A percentile compares a stretch with the other conserved stretches of the same genome.
These are phyloP conservation scores for Colletotrichum eleusines DNA, from an alignment of 2,329 filamentous ascomycete species.

Conservation along the genomic window DNA sequence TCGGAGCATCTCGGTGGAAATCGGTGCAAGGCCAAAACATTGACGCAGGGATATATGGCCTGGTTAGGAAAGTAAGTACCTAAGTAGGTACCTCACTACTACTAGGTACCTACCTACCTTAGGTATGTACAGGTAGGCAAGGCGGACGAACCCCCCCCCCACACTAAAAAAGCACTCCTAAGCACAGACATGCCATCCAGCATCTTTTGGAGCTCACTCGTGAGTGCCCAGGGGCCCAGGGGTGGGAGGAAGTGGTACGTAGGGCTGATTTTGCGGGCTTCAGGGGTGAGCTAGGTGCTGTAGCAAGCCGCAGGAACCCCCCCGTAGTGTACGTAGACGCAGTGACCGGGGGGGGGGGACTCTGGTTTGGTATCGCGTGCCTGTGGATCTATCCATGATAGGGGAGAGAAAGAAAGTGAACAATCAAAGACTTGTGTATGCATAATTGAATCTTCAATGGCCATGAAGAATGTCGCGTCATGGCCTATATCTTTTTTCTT, in stretches of 20 bases:
- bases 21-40: not conserved
- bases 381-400: not conserved
- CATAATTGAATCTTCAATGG: not conserved
- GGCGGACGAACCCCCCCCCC: slow-evolving; percentile 2
- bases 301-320: slow-evolving; percentile 18
- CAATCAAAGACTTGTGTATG: not conserved
- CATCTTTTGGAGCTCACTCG: slow-evolving; percentile 1
- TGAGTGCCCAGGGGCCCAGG: slow-evolving; percentile 10
- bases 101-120: too few species aligned
- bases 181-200: slow-evolving; percentile 32
- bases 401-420: not conserved
- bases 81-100: not conserved
- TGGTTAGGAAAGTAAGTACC: not conserved
- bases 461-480: too few species aligned
- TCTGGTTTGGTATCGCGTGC: not conserved
- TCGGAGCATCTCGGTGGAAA: not conserved
- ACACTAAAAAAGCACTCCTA: slow-evolving; percentile 31
- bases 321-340: not conserved
- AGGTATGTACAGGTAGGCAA: too few species aligned
- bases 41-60: slow-evolving; percentile 34
- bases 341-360: not conserved
- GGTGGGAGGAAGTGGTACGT: slow-evolving; percentile 4
- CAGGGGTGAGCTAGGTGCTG: slow-evolving; percentile 34
- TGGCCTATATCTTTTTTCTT: too few species aligned
- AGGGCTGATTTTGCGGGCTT: slow-evolving; percentile 40